Evolutionary conservation across 306 rosid species (phyloP).

Genomic region (Sphenostylis stenocarpa): DNA sequence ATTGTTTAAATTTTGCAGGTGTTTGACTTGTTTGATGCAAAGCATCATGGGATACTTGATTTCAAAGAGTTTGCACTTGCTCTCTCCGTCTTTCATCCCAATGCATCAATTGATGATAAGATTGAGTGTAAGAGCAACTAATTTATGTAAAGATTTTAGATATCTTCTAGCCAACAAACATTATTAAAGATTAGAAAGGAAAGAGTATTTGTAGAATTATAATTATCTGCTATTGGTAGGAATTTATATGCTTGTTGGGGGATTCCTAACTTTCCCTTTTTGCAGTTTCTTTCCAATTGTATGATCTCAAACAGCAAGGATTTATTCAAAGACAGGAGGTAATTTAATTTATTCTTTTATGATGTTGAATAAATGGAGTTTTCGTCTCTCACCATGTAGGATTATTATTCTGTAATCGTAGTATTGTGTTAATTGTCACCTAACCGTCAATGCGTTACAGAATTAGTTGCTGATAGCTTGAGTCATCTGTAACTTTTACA

Average conservation of each 20-base stretch:
- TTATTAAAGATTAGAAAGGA: conserved; percentile 3
- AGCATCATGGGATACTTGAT: conserved; percentile 67
- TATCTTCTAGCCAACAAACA: conserved; percentile 12
- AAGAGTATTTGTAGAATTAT: conserved; percentile 13
- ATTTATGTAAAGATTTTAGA: conserved; percentile 17
- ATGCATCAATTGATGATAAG: conserved; percentile 69
- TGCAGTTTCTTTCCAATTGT: conserved; percentile 79
- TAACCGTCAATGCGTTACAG: not conserved
- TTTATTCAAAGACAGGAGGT: conserved; percentile 79
- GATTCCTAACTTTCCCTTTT: conserved; percentile 39
- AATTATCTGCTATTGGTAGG: conserved; percentile 4
- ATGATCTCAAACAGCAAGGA: conserved; percentile 83
- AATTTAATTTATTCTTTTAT: conserved; percentile 35
- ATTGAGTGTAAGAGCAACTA: conserved; percentile 63
- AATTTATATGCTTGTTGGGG: conserved; percentile 21
- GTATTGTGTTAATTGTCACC: not conserved
- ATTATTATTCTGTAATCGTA: not conserved
- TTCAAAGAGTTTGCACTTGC: conserved; percentile 81
- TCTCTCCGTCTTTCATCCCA: conserved; percentile 86
- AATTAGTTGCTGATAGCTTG: not conserved
- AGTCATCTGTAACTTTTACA: not conserved
- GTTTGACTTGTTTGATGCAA: conserved; percentile 73
- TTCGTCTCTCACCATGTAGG: conserved; percentile 3
- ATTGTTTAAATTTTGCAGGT: conserved; percentile 55
- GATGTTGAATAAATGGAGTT: conserved; percentile 6